Conservation (phyloP, 768 basidiomycete species). For the Floccularia luteovirens region DNA sequence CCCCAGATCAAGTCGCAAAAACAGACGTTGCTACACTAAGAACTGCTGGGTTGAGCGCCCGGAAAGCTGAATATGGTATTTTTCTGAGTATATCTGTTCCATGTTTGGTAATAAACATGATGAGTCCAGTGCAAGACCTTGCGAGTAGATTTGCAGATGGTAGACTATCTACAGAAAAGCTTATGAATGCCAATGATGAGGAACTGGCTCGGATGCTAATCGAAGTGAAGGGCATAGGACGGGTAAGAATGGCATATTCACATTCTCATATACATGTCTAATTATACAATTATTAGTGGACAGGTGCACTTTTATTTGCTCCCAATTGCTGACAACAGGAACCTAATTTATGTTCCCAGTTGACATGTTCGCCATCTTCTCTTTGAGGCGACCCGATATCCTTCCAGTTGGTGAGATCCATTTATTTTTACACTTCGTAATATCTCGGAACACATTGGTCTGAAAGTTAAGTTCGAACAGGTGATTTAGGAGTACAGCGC, state of each 20-base stretch:
- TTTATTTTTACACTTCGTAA: neutral
- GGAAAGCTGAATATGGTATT: conserved; percentile 90
- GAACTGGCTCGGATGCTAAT: conserved; percentile 70
- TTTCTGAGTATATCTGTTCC: conserved; percentile 2
- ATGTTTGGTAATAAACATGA: conserved; percentile 2
- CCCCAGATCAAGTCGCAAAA: conserved; percentile 57
- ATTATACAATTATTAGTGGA: conserved; percentile 38
- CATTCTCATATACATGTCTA: conserved; percentile 5
- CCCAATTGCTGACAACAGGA: no score
- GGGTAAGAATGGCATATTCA: conserved; percentile 33
- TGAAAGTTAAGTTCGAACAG: conserved; percentile 22
- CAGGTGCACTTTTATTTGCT: conserved; percentile 31
- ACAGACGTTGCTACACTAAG: conserved; percentile 54
- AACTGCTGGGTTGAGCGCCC: conserved; percentile 67
- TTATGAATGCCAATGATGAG: conserved; percentile 68
- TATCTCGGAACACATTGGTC: neutral
- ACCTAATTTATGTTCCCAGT: conserved; percentile 30
- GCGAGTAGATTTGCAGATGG: conserved; percentile 78
- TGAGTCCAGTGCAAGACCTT: conserved; percentile 59
- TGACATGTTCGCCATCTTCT: conserved; percentile 94
- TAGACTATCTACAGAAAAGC: conserved; percentile 63
- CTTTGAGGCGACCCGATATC: conserved; percentile 76
- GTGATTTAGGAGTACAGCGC: conserved; percentile 81
- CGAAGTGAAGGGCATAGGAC: conserved; percentile 74
- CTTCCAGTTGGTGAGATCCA: conserved; percentile 33